These are phyloP conservation scores for Fusarium foetens DNA, from an alignment of 2,329 filamentous ascomycete species.

Conservation along the genomic window DNA sequence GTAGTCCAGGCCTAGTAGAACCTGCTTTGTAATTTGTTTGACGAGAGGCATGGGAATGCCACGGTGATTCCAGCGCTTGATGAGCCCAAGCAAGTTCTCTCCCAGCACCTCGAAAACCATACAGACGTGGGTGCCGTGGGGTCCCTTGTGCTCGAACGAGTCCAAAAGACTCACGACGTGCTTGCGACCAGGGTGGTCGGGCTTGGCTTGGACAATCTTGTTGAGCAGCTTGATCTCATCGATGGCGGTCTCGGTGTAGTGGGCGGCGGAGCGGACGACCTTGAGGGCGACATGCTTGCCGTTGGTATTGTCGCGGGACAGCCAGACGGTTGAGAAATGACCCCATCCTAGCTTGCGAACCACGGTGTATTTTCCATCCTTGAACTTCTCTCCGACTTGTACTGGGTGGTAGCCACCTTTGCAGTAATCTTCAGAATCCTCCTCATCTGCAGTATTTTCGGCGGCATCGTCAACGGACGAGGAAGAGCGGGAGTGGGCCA, in stretches of 20 bases:
- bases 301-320: constrained; percentile 83
- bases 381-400: constrained; percentile 93
- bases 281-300: constrained; percentile 97
- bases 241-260: constrained; percentile 98
- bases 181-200: constrained; percentile 90
- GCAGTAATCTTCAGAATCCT: constrained; percentile 99
- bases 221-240: constrained; percentile 99
- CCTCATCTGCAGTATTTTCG: constrained; percentile 96
- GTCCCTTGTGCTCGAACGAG: constrained; percentile 97
- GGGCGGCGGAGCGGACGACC: constrained; percentile 95
- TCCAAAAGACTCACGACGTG: constrained; percentile 97
- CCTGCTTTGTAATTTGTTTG: constrained; percentile 99
- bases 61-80: constrained; percentile 98
- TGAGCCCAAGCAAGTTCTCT: constrained; percentile 92
- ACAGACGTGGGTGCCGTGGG: constrained; percentile 95
- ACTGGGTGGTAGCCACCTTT: constrained; percentile 99
- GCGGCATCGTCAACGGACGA: constrained; percentile 84
- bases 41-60: constrained; percentile 96
- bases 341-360: constrained; percentile 98
- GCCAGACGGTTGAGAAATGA: constrained; percentile 97
- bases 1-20: constrained; percentile 93
- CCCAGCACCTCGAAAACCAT: constrained; percentile 99
- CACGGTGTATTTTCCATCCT: constrained; percentile 95
- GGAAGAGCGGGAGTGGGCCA: constrained; percentile 79
- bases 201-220: constrained; percentile 95